phyloP scores from a whole-genome alignment of 2,329 filamentous ascomycete genomes.

The Tolypocladium inflatum region DNA sequence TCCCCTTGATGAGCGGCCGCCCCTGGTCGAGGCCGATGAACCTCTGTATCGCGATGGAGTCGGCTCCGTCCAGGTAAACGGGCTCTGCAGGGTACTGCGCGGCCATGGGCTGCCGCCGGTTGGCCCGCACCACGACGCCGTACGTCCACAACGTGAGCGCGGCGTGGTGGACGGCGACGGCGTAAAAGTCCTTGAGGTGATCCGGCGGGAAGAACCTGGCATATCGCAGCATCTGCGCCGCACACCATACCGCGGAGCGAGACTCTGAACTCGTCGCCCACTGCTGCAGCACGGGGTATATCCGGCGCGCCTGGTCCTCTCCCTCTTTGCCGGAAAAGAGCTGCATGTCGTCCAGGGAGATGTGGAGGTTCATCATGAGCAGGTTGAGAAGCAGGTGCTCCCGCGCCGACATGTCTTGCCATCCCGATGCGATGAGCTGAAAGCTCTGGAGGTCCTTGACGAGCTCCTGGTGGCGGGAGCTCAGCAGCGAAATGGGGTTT shows the following conservation, averaged over 20 bases:
- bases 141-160: conserved; percentile 61
- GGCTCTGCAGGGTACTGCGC: conserved; percentile 24
- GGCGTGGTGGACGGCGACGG: conserved; percentile 60
- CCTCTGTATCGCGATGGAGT: conserved; percentile 41
- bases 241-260: conserved; percentile 55
- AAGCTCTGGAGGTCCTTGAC: conserved; percentile 44
- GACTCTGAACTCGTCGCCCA: conserved; percentile 48
- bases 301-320: conserved; percentile 51
- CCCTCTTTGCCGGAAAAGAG: conserved; percentile 60
- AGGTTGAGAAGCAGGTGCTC: conserved; percentile 42
- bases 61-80: conserved; percentile 47
- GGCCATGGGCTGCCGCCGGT: conserved; percentile 18
- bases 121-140: conserved; percentile 44
- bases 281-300: conserved; percentile 47
- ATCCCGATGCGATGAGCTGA: conserved; percentile 29
- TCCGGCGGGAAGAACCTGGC: conserved; percentile 44
- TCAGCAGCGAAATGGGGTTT: conserved; percentile 35
- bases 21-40: conserved; percentile 49
- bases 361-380: conserved; percentile 53
- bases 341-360: conserved; percentile 56
- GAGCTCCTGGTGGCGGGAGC: conserved; percentile 52
- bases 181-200: conserved; percentile 55
- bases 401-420: conserved; percentile 33
- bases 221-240: conserved; percentile 55
- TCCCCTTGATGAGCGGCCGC: conserved; percentile 36